phyloP scores from a whole-genome alignment of 2,329 filamentous ascomycete genomes.

The Nectriaceae sp. region DNA sequence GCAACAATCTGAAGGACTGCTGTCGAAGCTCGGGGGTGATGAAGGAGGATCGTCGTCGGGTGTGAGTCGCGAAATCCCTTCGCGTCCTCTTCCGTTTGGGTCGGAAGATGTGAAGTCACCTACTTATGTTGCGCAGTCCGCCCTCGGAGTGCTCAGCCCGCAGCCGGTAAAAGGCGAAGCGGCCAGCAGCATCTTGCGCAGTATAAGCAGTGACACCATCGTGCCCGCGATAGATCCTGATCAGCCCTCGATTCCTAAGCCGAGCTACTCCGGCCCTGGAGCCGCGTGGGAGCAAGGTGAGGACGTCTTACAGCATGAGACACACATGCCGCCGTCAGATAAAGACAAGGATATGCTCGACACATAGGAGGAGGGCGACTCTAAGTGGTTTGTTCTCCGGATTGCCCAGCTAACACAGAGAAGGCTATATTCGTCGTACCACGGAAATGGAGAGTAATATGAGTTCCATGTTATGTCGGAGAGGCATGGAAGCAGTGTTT shows the following conservation, averaged over 20 bases:
- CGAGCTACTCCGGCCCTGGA: slow-evolving; percentile 53
- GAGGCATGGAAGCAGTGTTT: neutral
- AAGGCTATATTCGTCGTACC: neutral
- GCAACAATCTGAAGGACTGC: slow-evolving; percentile 64
- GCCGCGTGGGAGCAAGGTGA: slow-evolving; percentile 55
- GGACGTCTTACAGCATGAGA: slow-evolving; percentile 36
- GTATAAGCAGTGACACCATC: slow-evolving; percentile 26
- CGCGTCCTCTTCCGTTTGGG: slow-evolving; percentile 53
- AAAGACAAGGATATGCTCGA: slow-evolving; percentile 45
- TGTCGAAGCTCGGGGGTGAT: slow-evolving; percentile 50
- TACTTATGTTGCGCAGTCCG: slow-evolving; percentile 29
- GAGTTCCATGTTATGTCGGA: neutral
- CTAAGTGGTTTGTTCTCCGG: slow-evolving; percentile 10
- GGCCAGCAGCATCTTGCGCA: slow-evolving; percentile 37
- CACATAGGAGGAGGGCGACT: slow-evolving; percentile 28
- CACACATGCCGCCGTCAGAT: slow-evolving; percentile 40
- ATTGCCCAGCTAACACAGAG: neutral
- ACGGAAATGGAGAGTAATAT: neutral
- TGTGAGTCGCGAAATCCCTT: slow-evolving; percentile 47
- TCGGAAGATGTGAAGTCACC: slow-evolving; percentile 44
- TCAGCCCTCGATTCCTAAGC: slow-evolving; percentile 37
- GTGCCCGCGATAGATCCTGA: slow-evolving; percentile 17
- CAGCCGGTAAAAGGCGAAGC: slow-evolving; percentile 44
- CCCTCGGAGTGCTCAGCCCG: slow-evolving; percentile 39
- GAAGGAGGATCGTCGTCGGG: slow-evolving; percentile 15